Percentiles rank a stretch among this genome's conserved stretches.
Conservation (phyloP, 345 rosid genomes). For the Syzygium grande region DNA sequence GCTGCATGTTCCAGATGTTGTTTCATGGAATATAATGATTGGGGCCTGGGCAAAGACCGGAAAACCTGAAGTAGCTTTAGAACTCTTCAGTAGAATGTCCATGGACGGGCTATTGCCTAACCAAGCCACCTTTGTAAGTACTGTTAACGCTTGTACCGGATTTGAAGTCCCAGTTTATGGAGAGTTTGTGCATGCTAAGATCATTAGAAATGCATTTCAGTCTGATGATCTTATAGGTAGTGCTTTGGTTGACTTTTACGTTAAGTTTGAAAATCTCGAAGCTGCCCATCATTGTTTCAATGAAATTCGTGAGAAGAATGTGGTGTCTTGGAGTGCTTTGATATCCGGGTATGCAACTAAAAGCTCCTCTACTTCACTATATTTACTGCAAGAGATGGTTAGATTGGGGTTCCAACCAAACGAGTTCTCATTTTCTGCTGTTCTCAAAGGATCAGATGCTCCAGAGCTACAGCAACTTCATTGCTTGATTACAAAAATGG, state of each 20-base stretch:
- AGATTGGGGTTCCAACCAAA: conserved; percentile 48
- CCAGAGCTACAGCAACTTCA: conserved; percentile 56
- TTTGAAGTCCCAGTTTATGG: conserved; percentile 30
- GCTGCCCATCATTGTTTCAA: conserved; percentile 51
- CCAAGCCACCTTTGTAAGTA: conserved; percentile 43
- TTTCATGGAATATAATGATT: conserved; percentile 69
- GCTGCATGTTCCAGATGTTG: conserved; percentile 30
- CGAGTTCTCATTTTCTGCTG: conserved; percentile 64
- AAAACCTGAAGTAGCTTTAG: conserved; percentile 39
- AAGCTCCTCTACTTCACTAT: conserved; percentile 18
- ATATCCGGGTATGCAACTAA: conserved; percentile 54
- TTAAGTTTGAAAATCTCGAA: conserved; percentile 45
- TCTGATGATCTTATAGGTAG: conserved; percentile 51
- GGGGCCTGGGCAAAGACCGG: conserved; percentile 40
- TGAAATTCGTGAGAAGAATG: conserved; percentile 45
- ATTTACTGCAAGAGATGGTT: conserved; percentile 51
- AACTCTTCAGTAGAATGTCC: conserved; percentile 34
- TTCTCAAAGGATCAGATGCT: conserved; percentile 30
- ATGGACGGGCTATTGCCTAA: conserved; percentile 28
- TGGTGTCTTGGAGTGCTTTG: conserved; percentile 77
- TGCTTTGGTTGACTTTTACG: conserved; percentile 69
- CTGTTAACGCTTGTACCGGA: conserved; percentile 36
- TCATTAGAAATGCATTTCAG: conserved; percentile 32
- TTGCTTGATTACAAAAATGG: conserved; percentile 53
- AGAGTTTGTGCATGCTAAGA: conserved; percentile 45